Base-by-base conservation (phyloP, 768 basidiomycete genomes). In the Tephrocybe sp. region DNA sequence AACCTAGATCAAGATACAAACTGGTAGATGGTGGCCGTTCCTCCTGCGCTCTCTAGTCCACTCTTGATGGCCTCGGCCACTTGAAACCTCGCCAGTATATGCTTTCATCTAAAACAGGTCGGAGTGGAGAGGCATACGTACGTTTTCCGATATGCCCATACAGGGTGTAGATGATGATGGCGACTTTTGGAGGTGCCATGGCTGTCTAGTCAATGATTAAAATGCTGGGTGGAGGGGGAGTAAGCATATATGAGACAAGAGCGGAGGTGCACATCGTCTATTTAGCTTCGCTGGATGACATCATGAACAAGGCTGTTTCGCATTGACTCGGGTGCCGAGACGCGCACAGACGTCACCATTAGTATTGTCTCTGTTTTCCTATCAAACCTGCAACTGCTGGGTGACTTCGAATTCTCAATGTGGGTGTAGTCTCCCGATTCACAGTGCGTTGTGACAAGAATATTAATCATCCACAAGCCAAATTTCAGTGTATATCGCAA, bases 161-260 rank as follows among this genome's bases (percentile, higher is more conserved):
- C 74, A 90, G 65, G 18, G 84, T 70, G 69, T 90, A 90, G 66
- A 90, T 83, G 62, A 90, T 54, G 59, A 90, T 86, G 50, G 85
- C 86, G 53, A 88, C 68, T 58, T 65, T 79, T 21, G 87, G 86
- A 44, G 74, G 55, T 34, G 77, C 62, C 76, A 78, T 79, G 10
- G 5, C 2, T 18, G 21, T 24, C 7, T 39, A 4, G n/a, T 17
- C n/a, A 4, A 20, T 39, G 20, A 17, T 39, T 5, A 36, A 5
- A 36, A 14, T 7, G n/a, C 5, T 36, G n/a, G n/a, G 20, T 18
- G n/a, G 38, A 39, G 34, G 34, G 11, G 5, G 28, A 5, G 28
- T 6, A 12, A 30, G 5, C 5, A 30, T 7, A 36, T 15, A 15
- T 36, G 34, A 36, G 34, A 36, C 34, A 36, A 11, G 4, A 15